Evolutionary conservation across 1,284 basidiomycete species (phyloP).

Genomic region (Cryptococcus floricola): DNA sequence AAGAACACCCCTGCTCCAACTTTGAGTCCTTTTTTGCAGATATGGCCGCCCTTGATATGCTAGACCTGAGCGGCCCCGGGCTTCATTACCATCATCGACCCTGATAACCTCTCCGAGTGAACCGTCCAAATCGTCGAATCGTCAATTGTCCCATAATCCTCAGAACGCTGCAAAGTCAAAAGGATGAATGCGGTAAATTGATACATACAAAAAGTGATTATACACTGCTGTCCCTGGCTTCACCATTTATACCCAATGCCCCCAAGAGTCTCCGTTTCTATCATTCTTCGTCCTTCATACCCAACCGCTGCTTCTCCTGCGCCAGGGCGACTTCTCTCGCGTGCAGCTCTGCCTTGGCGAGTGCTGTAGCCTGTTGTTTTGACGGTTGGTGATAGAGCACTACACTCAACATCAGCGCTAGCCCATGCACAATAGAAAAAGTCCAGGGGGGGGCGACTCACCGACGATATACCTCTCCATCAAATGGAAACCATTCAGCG

Average conservation of each 20-base stretch:
- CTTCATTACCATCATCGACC: no score
- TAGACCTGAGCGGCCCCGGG: no score
- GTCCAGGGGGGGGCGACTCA: constrained; percentile 28
- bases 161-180: no score
- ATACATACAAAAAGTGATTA: no score
- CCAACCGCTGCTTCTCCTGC: constrained; percentile 71
- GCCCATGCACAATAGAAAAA: no score
- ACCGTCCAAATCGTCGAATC: no score
- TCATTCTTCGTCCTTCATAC: constrained; percentile 23
- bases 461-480: constrained; percentile 94
- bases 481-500: constrained; percentile 95
- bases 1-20: no score
- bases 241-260: neutral
- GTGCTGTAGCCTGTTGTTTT: constrained; percentile 81
- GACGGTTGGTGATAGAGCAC: constrained; percentile 97
- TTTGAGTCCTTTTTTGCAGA: neutral
- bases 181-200: no score
- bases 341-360: constrained; percentile 84
- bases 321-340: constrained; percentile 86
- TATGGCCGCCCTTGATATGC: neutral
- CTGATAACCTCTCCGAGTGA: no score
- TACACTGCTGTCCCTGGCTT: neutral
- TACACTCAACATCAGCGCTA: constrained; percentile 20
- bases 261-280: neutral
- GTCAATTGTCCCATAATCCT: no score